Conservation (phyloP, 345 rosid species). For the Clarkia xantiana region DNA sequence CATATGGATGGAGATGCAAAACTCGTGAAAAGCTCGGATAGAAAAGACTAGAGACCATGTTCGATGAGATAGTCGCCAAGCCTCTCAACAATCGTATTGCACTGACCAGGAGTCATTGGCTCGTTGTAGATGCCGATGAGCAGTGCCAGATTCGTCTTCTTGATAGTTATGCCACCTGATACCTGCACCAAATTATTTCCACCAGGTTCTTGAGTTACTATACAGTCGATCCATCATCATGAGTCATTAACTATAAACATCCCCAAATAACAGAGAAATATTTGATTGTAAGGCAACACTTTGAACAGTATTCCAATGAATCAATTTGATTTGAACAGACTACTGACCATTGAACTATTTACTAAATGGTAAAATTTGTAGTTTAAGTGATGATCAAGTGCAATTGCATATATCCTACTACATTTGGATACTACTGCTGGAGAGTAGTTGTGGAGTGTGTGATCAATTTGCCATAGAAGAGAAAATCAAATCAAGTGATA, state of each 20-base stretch:
- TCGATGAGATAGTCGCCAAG: constrained; percentile 31
- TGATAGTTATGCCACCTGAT: constrained; percentile 27
- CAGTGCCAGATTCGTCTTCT: constrained; percentile 27
- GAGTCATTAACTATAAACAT: neutral
- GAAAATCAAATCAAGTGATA: no score
- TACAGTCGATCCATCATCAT: neutral
- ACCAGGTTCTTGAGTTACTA: neutral
- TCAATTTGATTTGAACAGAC: no score
- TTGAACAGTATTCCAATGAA: no score
- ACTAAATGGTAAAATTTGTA: no score
- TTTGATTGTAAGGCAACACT: no score
- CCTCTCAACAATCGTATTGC: constrained; percentile 36
- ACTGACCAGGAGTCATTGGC: constrained; percentile 33
- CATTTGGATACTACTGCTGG: no score
- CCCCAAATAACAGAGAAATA: no score
- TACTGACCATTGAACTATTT: no score
- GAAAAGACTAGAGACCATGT: constrained; percentile 18
- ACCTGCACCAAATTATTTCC: constrained; percentile 16
- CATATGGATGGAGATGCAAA: constrained; percentile 1
- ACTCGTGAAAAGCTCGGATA: neutral
- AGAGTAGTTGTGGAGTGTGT: no score
- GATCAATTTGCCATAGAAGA: no score
- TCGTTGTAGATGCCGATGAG: constrained; percentile 29
- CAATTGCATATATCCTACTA: no score
- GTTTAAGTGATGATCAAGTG: no score